These are phyloP conservation scores for Ambispora gerdemannii DNA, from an alignment of 192 early-diverging fungal species.

Conservation along the genomic window DNA sequence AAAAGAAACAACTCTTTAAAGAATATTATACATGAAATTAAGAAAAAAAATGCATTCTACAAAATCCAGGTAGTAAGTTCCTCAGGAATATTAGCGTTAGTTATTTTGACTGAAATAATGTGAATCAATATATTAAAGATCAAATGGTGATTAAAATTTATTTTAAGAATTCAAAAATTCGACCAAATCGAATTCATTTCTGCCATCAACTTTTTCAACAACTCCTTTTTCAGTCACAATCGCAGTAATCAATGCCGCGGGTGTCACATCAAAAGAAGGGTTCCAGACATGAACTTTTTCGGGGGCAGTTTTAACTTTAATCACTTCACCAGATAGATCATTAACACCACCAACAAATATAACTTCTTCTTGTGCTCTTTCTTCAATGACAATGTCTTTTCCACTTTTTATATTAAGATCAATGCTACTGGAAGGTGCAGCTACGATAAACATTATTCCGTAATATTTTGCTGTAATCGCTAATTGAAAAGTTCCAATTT, in stretches of 20 bases:
- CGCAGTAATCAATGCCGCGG: slow-evolving; percentile 78
- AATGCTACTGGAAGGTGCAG: slow-evolving; percentile 91
- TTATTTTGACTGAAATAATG: too few species aligned
- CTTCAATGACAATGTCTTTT: slow-evolving; percentile 81
- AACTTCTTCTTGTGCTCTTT: slow-evolving; percentile 74
- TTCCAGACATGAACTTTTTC: slow-evolving; percentile 92
- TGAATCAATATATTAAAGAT: neutral
- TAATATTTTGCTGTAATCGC: slow-evolving; percentile 89
- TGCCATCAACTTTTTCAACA: slow-evolving; percentile 50
- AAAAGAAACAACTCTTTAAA: too few species aligned
- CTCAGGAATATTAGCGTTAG: too few species aligned
- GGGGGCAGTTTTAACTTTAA: slow-evolving; percentile 74
- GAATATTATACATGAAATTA: too few species aligned
- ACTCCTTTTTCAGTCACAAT: slow-evolving; percentile 94
- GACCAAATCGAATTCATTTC: slow-evolving; percentile 53
- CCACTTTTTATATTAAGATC: slow-evolving; percentile 74
- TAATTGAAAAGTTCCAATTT: slow-evolving; percentile 98
- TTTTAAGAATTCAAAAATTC: slow-evolving; percentile 32
- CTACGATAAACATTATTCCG: slow-evolving; percentile 86
- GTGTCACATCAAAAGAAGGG: slow-evolving; percentile 94
- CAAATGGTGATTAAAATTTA: neutral
- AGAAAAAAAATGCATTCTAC: too few species aligned
- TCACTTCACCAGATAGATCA: slow-evolving; percentile 18
- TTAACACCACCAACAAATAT: slow-evolving; percentile 33
- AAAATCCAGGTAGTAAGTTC: too few species aligned